Base-by-base conservation (phyloP, 2,329 filamentous ascomycete genomes). In the Colletotrichum sp. region DNA sequence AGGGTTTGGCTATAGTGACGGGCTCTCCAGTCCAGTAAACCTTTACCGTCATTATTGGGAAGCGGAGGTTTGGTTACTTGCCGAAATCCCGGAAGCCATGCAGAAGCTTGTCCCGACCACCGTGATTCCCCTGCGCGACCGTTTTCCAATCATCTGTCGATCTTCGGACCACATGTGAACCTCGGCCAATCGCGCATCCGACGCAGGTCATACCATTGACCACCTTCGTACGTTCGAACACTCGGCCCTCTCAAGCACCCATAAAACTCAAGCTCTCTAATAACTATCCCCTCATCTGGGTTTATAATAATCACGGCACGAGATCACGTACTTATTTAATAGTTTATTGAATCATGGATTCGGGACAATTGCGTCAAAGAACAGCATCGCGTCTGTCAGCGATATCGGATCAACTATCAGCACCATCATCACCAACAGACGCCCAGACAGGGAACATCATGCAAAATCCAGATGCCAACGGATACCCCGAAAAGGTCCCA, bases 401-500 rank as follows among this genome's bases (percentile, higher is more conserved):
- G 6, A 30, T 75, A 15, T 48, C 38, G 18, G 21, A 10, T 12
- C 73, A 75, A 13, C 3, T 75, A 7, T 32, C 43, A 12, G 30
- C 73, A 8, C 61, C 55, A 28, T 8, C 73, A 8, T 55, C 55
- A 26, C 13, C 34, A 7, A 8, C 32, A 2, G 55, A 16, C 55
- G 21, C 60, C 5, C 24, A 55, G n/a, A 48, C 26, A 6, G n/a
- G 43, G 18, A 73, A 73, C 18, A 26, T 30, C 13, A 61, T 68
- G 34, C 43, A 24, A 8, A 73, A 73, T 1, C 73, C 73, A 12
- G 74, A 76, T 30, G 21, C 8, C 6, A 28, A 76, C 30, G 74
- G 74, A 8, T 76, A 76, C 24, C 71, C 74, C 1, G 65, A 26
- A 18, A 76, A 76, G 30, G 60, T 76, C 0, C 74, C 74, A 1